phyloP scores from a whole-genome alignment of 768 basidiomycete species.

The Collybia sp. region DNA sequence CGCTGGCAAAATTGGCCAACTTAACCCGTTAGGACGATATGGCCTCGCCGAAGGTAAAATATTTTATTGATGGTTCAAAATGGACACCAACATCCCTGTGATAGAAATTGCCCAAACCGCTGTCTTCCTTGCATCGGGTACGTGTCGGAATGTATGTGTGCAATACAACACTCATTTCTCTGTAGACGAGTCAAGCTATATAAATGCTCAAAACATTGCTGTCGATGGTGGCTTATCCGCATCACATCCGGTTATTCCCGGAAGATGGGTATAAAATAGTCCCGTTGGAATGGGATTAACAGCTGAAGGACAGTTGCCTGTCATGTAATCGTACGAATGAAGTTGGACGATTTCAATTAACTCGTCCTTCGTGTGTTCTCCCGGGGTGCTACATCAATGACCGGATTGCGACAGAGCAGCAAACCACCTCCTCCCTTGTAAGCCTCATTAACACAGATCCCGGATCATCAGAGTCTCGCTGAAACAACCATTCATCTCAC shows the following conservation, averaged over 20 bases:
- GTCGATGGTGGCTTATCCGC: conserved; percentile 85
- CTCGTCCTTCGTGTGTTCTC: too few species aligned
- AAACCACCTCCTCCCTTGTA: too few species aligned
- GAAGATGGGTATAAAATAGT: conserved; percentile 51
- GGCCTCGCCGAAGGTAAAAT: conserved; percentile 73
- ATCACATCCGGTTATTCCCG: conserved; percentile 76
- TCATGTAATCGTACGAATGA: conserved; percentile 1
- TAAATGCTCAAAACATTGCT: conserved; percentile 85
- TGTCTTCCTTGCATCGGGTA: conserved; percentile 85
- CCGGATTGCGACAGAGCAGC: too few species aligned
- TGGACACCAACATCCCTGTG: conserved; percentile 8
- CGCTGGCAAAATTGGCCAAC: conserved; percentile 71
- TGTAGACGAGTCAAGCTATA: conserved; percentile 83
- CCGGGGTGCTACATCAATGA: too few species aligned
- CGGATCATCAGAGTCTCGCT: too few species aligned
- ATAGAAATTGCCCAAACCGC: conserved; percentile 84
- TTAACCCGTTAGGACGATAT: conserved; percentile 81
- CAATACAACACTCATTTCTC: conserved; percentile 4
- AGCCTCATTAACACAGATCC: too few species aligned
- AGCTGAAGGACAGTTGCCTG: background rate
- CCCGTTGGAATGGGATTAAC: background rate
- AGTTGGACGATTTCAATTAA: background rate
- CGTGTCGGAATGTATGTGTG: conserved; percentile 12
- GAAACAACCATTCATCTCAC: background rate
- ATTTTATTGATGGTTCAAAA: background rate